Evolutionary conservation across 2,329 filamentous ascomycete species (phyloP), one percentile per base, ranked within the genome.

Genomic region (Grosmannia clavigera): DNA sequence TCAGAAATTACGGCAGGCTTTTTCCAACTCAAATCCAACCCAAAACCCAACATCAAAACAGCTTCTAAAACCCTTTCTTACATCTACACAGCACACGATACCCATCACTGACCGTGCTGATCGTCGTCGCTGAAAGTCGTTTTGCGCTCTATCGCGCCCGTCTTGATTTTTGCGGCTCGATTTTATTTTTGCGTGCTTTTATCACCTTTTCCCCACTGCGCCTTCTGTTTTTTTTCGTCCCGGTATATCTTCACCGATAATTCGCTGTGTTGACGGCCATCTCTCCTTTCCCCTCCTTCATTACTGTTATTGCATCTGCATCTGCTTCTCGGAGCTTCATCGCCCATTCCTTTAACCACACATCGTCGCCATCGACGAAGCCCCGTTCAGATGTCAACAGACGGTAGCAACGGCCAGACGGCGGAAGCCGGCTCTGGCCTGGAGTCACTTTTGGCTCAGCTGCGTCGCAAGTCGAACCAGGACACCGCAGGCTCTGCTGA

Each of bases 361-460:
- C 52, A 9, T 12, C 14, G 48, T 51, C 48, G 11, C 22, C 5
- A 19, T 38, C 52, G 29, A 51, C 48, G 14, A 25, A 29, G 3
- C 4, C 48, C 11, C 16, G 11, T 16, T 14, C 10, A 12, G 35
- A 65, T 66, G 65, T 64, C 65, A 53, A 50, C 54, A 19, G 61
- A 62, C 22, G 58, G 51, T 40, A 60, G 46, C 46, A 60, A 63
- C 31, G 58, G 57, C 38, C 51, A 53, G 50, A 43, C 40, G 40
- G 52, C 68, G 38, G 72, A 73, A 62, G 61, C 66, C 43, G 69
- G 70, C 62, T 65, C 67, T 51, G 70, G 70, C 57, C 66, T 76
- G 57, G 70, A 76, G 61, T 70, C 74, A 16, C 73, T 78, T 60
- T 70, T 76, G 57, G 74, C 72, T 62, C 75, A 73, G 66, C 69